These are phyloP conservation scores for Aspergillus uvarum DNA, from an alignment of 2,329 filamentous ascomycete species.

Conservation along the genomic window DNA sequence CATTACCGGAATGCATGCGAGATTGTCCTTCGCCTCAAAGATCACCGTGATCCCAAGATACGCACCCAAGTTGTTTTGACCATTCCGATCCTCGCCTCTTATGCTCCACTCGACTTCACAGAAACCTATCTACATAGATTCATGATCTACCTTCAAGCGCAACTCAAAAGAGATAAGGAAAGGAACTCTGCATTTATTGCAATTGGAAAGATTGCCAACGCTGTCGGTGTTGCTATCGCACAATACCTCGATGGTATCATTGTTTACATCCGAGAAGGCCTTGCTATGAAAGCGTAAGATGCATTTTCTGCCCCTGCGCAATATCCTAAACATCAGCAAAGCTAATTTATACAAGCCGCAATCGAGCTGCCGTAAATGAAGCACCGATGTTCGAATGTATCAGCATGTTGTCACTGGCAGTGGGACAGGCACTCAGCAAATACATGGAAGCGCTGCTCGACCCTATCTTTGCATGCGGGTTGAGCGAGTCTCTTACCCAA, in stretches of 20 bases:
- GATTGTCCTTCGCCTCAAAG: conserved; percentile 86
- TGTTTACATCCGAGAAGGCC: conserved; percentile 86
- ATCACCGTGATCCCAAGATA: conserved; percentile 85
- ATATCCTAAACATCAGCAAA: conserved; percentile 8
- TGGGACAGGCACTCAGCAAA: conserved; percentile 94
- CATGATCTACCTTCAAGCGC: conserved; percentile 92
- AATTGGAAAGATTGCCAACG: conserved; percentile 94
- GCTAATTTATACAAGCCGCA: conserved; percentile 48
- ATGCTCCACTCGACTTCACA: conserved; percentile 87
- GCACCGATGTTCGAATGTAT: conserved; percentile 94
- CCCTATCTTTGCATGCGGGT: conserved; percentile 93
- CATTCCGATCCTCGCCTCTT: conserved; percentile 89
- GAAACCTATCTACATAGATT: conserved; percentile 87
- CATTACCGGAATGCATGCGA: conserved; percentile 91
- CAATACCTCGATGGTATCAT: conserved; percentile 94
- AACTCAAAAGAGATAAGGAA: conserved; percentile 93
- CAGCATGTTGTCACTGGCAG: conserved; percentile 90
- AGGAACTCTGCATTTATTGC: conserved; percentile 91
- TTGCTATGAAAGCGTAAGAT: conserved; percentile 70
- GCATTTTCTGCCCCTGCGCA: background rate
- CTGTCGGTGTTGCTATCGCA: conserved; percentile 90
- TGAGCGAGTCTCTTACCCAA: conserved; percentile 90
- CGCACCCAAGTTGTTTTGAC: conserved; percentile 85
- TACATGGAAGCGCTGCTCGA: conserved; percentile 96
- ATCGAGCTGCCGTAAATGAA: conserved; percentile 58